These are phyloP conservation scores for Nitzschia sp. DNA, from an alignment of 108 stramenopile species.

Conservation along the genomic window DNA sequence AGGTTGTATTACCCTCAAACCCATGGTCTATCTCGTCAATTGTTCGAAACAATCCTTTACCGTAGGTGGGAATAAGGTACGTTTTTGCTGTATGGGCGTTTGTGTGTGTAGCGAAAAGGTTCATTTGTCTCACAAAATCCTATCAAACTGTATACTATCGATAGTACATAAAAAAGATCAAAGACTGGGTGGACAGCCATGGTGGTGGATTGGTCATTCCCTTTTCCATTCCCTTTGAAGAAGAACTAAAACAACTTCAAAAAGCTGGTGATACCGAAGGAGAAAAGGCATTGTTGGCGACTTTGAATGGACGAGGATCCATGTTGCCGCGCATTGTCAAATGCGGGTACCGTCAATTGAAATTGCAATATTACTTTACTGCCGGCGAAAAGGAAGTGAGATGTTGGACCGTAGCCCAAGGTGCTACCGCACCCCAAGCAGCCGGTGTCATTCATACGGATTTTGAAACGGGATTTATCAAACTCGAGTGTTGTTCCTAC, in stretches of 20 bases:
- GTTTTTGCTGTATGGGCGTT: too few species aligned
- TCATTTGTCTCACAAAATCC: too few species aligned
- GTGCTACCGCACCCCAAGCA: slow-evolving; percentile 89
- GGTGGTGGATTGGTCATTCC: slow-evolving; percentile 99
- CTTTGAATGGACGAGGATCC: slow-evolving; percentile 25
- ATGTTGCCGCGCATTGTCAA: slow-evolving; percentile 96
- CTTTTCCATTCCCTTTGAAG: slow-evolving; percentile 95
- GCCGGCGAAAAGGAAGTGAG: slow-evolving; percentile 97
- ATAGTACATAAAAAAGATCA: slow-evolving; percentile 82
- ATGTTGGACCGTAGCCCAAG: slow-evolving; percentile 97
- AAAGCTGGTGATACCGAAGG: slow-evolving; percentile 66
- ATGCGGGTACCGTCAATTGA: slow-evolving; percentile 90
- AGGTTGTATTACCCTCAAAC: too few species aligned
- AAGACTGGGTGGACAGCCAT: slow-evolving; percentile 91
- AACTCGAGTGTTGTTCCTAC: slow-evolving; percentile 93
- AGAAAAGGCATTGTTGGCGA: slow-evolving; percentile 52
- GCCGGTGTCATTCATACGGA: slow-evolving; percentile 99
- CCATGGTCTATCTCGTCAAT: too few species aligned
- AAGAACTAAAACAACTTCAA: slow-evolving; percentile 89
- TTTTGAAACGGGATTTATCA: slow-evolving; percentile 99
- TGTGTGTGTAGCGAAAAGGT: too few species aligned
- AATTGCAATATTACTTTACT: slow-evolving; percentile 97
- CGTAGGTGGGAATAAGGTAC: too few species aligned
- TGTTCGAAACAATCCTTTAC: too few species aligned
- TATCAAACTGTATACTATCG: too few species aligned